Evolutionary conservation across 345 rosid species (phyloP).

Genomic region (Rhodomyrtus tomentosa): DNA sequence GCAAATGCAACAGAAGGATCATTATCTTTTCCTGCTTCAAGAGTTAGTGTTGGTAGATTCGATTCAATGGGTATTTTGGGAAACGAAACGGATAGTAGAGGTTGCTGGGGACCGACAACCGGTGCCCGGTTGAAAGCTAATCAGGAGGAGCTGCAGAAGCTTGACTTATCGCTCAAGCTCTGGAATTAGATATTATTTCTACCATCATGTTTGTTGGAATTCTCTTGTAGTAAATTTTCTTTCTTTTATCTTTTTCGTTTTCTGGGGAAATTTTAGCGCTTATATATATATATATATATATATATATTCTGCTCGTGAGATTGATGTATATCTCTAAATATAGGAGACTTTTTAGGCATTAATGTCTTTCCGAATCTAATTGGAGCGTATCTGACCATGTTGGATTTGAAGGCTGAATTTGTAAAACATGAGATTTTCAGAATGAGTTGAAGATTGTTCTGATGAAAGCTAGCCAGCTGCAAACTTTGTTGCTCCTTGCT

Average conservation of each 20-base stretch:
- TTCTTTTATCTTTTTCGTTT: neutral
- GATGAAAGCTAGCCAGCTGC: neutral
- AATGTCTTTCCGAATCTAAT: neutral
- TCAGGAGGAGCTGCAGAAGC: slow-evolving; percentile 8
- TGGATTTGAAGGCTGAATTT: neutral
- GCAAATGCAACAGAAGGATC: neutral
- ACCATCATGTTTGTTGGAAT: neutral
- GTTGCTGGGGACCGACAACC: neutral
- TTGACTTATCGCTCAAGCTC: slow-evolving; percentile 16
- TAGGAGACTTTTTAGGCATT: neutral
- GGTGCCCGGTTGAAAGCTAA: neutral
- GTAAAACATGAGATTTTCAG: neutral
- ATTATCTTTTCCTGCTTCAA: neutral
- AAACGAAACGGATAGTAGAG: neutral
- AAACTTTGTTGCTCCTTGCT: neutral
- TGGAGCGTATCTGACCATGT: neutral
- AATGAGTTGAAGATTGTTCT: neutral
- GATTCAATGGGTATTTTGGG: slow-evolving; percentile 1
- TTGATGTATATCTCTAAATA: neutral
- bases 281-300: too few relatives aligned
- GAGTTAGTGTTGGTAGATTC: slow-evolving; percentile 26
- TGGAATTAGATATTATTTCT: neutral
- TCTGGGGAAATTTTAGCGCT: neutral
- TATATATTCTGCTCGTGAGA: neutral
- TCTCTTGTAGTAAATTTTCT: neutral